A percentile compares a stretch with the other conserved stretches of the same genome.
Conservation (phyloP, 2,329 filamentous ascomycete genomes). For the Xylariaceae sp. region DNA sequence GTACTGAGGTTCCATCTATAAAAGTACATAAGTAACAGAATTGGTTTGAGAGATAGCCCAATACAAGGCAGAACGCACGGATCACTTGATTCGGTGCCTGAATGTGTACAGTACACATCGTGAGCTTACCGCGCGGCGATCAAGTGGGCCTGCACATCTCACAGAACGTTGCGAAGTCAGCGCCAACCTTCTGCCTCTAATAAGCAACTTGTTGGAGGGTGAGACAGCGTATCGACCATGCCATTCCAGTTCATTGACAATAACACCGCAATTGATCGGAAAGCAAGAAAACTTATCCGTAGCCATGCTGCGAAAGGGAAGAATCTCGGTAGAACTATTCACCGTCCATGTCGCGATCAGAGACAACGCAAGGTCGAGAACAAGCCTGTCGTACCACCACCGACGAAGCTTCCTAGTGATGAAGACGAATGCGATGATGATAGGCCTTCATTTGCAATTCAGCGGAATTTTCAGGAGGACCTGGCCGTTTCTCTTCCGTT, state of each 20-base stretch:
- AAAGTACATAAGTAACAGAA: too few relatives aligned
- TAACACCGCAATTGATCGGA: slow-evolving; percentile 11
- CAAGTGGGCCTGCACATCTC: too few relatives aligned
- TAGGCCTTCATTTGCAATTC: not conserved
- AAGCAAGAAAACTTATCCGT: slow-evolving; percentile 18
- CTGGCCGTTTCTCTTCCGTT: slow-evolving; percentile 8
- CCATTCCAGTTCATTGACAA: slow-evolving; percentile 20
- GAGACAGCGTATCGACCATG: slow-evolving; percentile 4
- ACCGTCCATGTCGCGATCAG: slow-evolving; percentile 10
- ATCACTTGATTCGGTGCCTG: too few relatives aligned
- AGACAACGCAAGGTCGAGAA: not conserved
- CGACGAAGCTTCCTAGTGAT: not conserved
- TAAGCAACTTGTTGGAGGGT: too few relatives aligned
- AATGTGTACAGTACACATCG: too few relatives aligned
- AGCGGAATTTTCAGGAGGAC: slow-evolving; percentile 8
- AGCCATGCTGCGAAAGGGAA: slow-evolving; percentile 23
- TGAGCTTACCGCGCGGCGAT: too few relatives aligned
- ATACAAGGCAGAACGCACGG: too few relatives aligned
- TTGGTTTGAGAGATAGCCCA: too few relatives aligned
- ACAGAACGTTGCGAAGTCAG: too few relatives aligned
- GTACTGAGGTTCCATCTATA: too few relatives aligned
- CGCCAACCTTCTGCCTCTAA: too few relatives aligned
- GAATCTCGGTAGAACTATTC: slow-evolving; percentile 13
- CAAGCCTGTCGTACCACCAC: not conserved
- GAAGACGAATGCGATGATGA: not conserved